A percentile compares a stretch with the other conserved stretches of the same genome.
Evolutionary conservation across 805 yeast genomes (phyloP).

Genomic region (Metschnikowia cubensis): DNA sequence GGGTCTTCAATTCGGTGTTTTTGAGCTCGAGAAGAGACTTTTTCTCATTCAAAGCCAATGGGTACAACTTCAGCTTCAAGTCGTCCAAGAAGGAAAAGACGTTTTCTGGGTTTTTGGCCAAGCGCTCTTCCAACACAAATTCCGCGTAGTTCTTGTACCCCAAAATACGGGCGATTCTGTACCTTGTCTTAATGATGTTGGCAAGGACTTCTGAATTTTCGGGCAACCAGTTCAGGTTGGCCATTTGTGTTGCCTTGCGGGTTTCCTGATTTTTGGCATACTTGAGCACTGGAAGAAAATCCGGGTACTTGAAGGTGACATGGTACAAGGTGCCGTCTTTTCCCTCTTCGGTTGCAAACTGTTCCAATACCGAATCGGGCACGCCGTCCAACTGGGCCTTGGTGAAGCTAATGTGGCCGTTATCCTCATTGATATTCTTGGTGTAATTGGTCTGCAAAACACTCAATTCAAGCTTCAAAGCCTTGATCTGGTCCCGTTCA

Average conservation of each 20-base stretch:
- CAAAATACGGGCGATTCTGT: slow-evolving; percentile 54
- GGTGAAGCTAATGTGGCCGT: slow-evolving; percentile 56
- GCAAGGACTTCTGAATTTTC: slow-evolving; percentile 59
- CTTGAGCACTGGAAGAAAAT: slow-evolving; percentile 70
- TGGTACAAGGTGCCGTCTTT: slow-evolving; percentile 44
- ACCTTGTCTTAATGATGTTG: slow-evolving; percentile 59
- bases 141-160: slow-evolving; percentile 70
- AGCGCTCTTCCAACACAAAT: slow-evolving; percentile 67
- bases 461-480: slow-evolving; percentile 57
- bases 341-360: slow-evolving; percentile 49
- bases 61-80: slow-evolving; percentile 53
- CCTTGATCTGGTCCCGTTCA: slow-evolving; percentile 52
- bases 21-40: slow-evolving; percentile 49
- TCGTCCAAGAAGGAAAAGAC: slow-evolving; percentile 63
- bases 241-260: slow-evolving; percentile 60
- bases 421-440: slow-evolving; percentile 69
- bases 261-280: slow-evolving; percentile 62
- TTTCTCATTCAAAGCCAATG: slow-evolving; percentile 56
- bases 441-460: slow-evolving; percentile 52
- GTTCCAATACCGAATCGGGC: slow-evolving; percentile 58
- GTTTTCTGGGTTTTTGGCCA: slow-evolving; percentile 67
- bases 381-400: slow-evolving; percentile 68
- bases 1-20: slow-evolving; percentile 44
- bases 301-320: slow-evolving; percentile 82
- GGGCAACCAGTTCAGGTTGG: slow-evolving; percentile 60